A percentile compares a stretch with the other conserved stretches of the same genome.
Conservation (phyloP, 1,139 yeast genomes). For the Debaryomycetaceae sp. region DNA sequence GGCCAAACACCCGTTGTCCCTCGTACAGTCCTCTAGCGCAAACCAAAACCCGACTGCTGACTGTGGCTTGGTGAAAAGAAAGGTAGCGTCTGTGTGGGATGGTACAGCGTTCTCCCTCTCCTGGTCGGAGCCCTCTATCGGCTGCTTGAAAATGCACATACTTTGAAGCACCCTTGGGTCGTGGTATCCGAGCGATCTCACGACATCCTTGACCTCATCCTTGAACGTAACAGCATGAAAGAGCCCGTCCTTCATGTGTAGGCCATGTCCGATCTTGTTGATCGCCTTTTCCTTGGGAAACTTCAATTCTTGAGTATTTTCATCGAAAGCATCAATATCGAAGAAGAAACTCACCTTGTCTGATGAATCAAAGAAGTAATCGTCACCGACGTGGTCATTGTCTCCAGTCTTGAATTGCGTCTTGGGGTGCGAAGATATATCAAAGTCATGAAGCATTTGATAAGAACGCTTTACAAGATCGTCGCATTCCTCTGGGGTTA, state of each 20-base stretch:
- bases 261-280: slow-evolving; percentile 78
- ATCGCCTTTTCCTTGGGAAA: slow-evolving; percentile 57
- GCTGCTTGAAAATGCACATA: slow-evolving; percentile 80
- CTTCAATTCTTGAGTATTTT: slow-evolving; percentile 41
- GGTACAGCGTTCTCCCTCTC: slow-evolving; percentile 70
- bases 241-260: slow-evolving; percentile 52
- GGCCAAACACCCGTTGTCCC: slow-evolving; percentile 65
- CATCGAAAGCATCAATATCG: slow-evolving; percentile 67
- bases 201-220: slow-evolving; percentile 48
- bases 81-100: slow-evolving; percentile 74
- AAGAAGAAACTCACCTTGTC: slow-evolving; percentile 70
- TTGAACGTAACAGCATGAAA: slow-evolving; percentile 53
- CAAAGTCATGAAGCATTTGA: slow-evolving; percentile 45
- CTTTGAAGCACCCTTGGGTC: slow-evolving; percentile 77
- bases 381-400: slow-evolving; percentile 68
- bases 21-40: slow-evolving; percentile 73
- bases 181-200: slow-evolving; percentile 46
- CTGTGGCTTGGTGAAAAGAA: slow-evolving; percentile 68
- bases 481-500: slow-evolving; percentile 37
- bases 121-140: slow-evolving; percentile 19
- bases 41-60: slow-evolving; percentile 80
- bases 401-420: slow-evolving; percentile 69
- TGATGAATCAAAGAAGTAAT: slow-evolving; percentile 65
- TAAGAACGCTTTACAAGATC: slow-evolving; percentile 42
- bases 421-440: slow-evolving; percentile 59